Evolutionary conservation across 1,284 basidiomycete species (phyloP).

Genomic region (Moesziomyces antarcticus): DNA sequence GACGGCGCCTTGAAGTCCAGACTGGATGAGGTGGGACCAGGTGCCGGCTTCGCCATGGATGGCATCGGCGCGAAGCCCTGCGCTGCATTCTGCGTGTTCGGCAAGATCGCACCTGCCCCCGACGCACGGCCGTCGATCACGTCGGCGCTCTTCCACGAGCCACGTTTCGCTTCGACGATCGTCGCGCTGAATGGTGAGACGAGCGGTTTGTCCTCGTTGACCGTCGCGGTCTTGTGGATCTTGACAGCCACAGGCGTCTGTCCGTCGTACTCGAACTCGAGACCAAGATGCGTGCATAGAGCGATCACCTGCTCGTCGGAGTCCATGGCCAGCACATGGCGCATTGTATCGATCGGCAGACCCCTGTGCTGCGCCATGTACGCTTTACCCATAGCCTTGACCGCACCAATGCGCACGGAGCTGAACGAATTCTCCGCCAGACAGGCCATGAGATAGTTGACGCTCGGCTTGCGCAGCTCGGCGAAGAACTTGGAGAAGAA

Average conservation of each 20-base stretch:
- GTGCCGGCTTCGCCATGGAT: not conserved
- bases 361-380: slow-evolving; percentile 69
- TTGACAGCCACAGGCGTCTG: slow-evolving; percentile 16
- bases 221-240: slow-evolving; percentile 69
- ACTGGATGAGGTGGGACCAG: not conserved
- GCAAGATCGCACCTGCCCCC: slow-evolving; percentile 18
- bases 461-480: slow-evolving; percentile 67
- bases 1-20: slow-evolving; percentile 4
- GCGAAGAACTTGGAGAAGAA: slow-evolving; percentile 74
- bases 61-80: not conserved
- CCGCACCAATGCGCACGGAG: slow-evolving; percentile 71
- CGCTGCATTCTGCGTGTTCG: not conserved
- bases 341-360: slow-evolving; percentile 48
- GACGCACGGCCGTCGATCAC: slow-evolving; percentile 78
- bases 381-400: slow-evolving; percentile 70
- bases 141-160: slow-evolving; percentile 74
- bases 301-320: slow-evolving; percentile 53
- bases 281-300: slow-evolving; percentile 65
- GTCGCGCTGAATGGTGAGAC: slow-evolving; percentile 69
- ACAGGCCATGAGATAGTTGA: slow-evolving; percentile 72
- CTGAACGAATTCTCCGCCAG: slow-evolving; percentile 72
- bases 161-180: slow-evolving; percentile 80
- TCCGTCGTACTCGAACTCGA: slow-evolving; percentile 63
- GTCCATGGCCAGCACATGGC: slow-evolving; percentile 51
- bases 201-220: slow-evolving; percentile 70